Evolutionary conservation across 208 protist species (phyloP), one percentile per base, ranked within the genome.

Genomic region (Trypanosoma cruzi): DNA sequence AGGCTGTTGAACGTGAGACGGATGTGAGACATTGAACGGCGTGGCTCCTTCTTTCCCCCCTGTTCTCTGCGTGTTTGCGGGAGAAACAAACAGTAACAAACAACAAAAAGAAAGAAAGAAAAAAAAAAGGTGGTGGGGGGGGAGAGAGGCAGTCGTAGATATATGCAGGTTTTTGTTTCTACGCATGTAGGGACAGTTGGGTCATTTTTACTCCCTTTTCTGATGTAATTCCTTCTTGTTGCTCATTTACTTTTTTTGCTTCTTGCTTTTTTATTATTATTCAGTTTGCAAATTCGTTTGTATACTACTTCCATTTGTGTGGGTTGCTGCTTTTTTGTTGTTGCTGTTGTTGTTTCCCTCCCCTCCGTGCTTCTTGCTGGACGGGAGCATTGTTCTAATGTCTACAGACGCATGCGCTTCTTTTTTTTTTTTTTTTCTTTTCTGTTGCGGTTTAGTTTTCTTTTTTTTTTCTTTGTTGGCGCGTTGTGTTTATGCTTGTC

Each of bases 211-310:
- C 31, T 49, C 48, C 11, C 13, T 68, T 46, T 64, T 68, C 20
- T 58, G 53, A 56, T n/a, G 37, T 48, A 37, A 20, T 58, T 16
- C 40, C 22, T 49, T 44, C 37, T 44, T 44, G 5, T 44, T 44
- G 5, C 13, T 44, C 13, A 13, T 42, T 5, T 26, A 4, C 48
- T 7, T 54, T 66, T 66, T 40, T 31, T 54, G 37, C 34, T 64
- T 64, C 61, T 55, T 71, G 53, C 34, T 52, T 14, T 68, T 75
- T 65, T 64, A 61, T 54, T 52, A 40, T 26, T 56, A 32, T 54
- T 26, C 4, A 36, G 44, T 66, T 52, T 26, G 8, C 11, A 31
- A 26, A 22, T 20, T 65, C n/a, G n/a, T n/a, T n/a, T n/a, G n/a
- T n/a, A n/a, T n/a, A n/a, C n/a, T n/a, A n/a, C n/a, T 44, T 44